Base-by-base conservation (phyloP, 345 rosid species). In the Alliaria petiolata region DNA sequence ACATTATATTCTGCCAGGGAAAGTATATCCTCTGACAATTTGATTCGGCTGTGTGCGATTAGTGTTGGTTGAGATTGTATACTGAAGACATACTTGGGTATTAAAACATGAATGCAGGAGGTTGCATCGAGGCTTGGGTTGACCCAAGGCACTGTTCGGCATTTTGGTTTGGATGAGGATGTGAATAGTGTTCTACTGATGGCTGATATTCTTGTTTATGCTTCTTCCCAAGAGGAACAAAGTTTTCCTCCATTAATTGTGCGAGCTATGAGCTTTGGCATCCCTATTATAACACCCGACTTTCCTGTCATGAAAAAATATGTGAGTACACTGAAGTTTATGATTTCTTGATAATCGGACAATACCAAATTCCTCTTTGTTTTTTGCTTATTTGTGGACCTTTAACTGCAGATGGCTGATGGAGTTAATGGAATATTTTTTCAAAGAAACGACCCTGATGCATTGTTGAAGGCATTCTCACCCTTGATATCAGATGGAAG, bases 181-280 rank as follows among this genome's bases (percentile, higher is more conserved):
- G 92, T 81, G 62, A 87, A 89, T 74, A 75, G 81, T 56, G 79
- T 88, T 68, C 73, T 95, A 60, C 63, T 84, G 66, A 85, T 92
- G 91, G 87, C 96, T 45, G 98, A 95, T 79, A 80, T 92, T 82
- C 85, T 95, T 78, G 79, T 95, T 53, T 92, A 92, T 79, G 93
- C 87, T 67, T 88, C 99, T 74, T 92, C 96, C 62, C 98, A 88
- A 77, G 96, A 88, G 80, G 98, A 92, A 70, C 98, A 92, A 77
- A 87, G 83, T 70, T 95, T 95, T 61, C 93, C 98, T 64, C 81
- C 96, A 43, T 61, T 95, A 50, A 74, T 95, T 70, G 77, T 87
- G 70, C 89, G 96, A 73, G 93, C 98, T 70, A 89, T 95, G 99
- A 89, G 89, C 53, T 88, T 88, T 73, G 89, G 89, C 57, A 80